Evolutionary conservation across 257 asterid species (phyloP), one percentile per base, ranked within the genome.

Genomic region (Przewalskia tangutica): DNA sequence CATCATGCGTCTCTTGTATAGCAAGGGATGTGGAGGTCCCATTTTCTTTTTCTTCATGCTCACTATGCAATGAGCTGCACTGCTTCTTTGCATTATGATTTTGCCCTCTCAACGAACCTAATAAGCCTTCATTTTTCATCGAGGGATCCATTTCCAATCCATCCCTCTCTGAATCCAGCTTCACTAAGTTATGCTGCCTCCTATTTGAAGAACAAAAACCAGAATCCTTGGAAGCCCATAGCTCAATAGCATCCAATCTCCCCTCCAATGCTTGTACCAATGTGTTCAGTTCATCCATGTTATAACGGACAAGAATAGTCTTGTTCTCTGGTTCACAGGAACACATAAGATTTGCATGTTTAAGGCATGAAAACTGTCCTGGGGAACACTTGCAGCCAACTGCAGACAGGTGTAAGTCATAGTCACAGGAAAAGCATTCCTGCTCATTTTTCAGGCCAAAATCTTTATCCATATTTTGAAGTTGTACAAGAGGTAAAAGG

Each of bases 361-460:
- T 84, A 51, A 92, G 92, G 82, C 97, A 92, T 4, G 97, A 88
- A 85, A 90, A 91, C 80, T 86, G 91, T 54, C 88, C 89, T 2
- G 77, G 81, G 76, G 92, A 82, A 81, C 97, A 92, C 67, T 81
- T 86, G 88, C 95, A 92, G 81, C 81, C 13, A 77, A 85, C 89
- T 20, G 95, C 90, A 20, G 91, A 84, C 27, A 91, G 86, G 84
- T 92, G 94, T 56, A 92, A 87, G 83, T 90, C 97, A 34, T 91
- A 92, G 77, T 87, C 91, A 89, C 97, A 92, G 68, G 92, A 85
- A 81, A 88, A 87, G 54, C 95, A 92, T 82, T 92, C 97, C 86
- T 89, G 86, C 84, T 92, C 95, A 23, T 82, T 63, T 18, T 88
- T 82, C 81, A 80, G 82, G 82, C 89, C 94, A 50, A 88, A 84